Base-by-base conservation (phyloP, 768 basidiomycete genomes). In the Russula abietina region DNA sequence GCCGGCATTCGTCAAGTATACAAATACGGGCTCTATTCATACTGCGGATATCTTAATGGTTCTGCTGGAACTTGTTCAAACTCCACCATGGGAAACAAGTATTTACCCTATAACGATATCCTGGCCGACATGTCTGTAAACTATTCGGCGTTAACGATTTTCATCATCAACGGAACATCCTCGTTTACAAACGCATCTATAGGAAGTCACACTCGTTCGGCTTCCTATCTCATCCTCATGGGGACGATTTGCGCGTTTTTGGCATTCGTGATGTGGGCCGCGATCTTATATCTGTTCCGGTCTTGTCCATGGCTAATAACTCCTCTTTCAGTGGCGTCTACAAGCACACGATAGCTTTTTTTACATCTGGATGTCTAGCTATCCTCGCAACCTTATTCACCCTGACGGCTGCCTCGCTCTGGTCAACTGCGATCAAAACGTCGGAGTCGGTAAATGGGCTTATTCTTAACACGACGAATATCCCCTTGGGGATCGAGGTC, bases 1-100 rank as follows among this genome's bases (percentile, higher is more conserved):
- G 75, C 77, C 16, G 91, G 91, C 22, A 74, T 92, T 60, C 83
- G 90, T 68, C 81, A 85, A 71, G 73, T 78, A 62, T 93, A 93
- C 75, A 76, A 83, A 62, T 92, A 87, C 66, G 91, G 91, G n/a
- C 76, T 93, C 28, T 93, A 92, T 75, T 83, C 84, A 22, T 83
- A 88, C 71, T 93, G 91, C 68, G 90, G 80, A 68, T 91, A 86
- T 68, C 76, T 87, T 67, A 81, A 84, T 65, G 73, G 75, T 46
- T 78, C 79, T 24, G 77, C 76, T 33, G 90, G 89, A 30, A 79
- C 74, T 54, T 92, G 90, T 72, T 80, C 84, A 33, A 86, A 85
- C 69, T 75, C 78, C 46, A 81, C 84, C 36, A 72, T 80, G 33
- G 88, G 82, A 52, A 74, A 78, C 66, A 77, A 77, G 60, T 90